A percentile compares a stretch with the other conserved stretches of the same genome.
phyloP scores from a whole-genome alignment of 2,329 filamentous ascomycete genomes.

The Dactylella cylindrospora region DNA sequence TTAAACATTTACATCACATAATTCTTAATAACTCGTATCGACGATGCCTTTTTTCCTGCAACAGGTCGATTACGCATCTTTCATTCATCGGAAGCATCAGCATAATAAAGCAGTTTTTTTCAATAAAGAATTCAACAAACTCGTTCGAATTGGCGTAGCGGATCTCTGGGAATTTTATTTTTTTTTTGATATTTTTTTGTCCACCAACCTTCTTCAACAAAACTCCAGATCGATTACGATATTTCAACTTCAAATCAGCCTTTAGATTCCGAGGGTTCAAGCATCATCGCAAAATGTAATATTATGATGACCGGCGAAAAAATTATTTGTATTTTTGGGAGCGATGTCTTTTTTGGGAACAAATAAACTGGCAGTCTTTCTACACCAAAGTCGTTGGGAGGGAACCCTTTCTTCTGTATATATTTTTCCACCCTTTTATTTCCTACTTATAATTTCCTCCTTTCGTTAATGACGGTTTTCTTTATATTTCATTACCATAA shows the following conservation, averaged over 20 bases:
- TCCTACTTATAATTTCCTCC: conserved; percentile 1
- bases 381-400: too few relatives aligned
- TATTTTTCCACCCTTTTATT: conserved; percentile 18
- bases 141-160: conserved; percentile 29
- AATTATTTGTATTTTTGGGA: conserved; percentile 35
- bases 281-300: conserved; percentile 17
- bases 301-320: conserved; percentile 16
- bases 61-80: too few relatives aligned
- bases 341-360: conserved; percentile 1
- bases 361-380: too few relatives aligned
- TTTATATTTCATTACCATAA: too few relatives aligned
- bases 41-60: too few relatives aligned
- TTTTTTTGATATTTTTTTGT: conserved; percentile 17
- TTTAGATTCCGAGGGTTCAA: conserved; percentile 1
- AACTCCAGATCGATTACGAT: conserved; percentile 41
- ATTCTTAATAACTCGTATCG: too few relatives aligned
- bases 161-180: conserved; percentile 35
- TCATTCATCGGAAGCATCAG: too few relatives aligned
- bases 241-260: conserved; percentile 21
- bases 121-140: too few relatives aligned
- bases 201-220: conserved; percentile 6
- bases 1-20: conserved; percentile 6
- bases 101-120: too few relatives aligned
- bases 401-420: conserved; percentile 22
- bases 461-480: conserved; percentile 33